These are phyloP conservation scores for Cornus florida DNA, from an alignment of 148 eudicot species.

Conservation along the genomic window DNA sequence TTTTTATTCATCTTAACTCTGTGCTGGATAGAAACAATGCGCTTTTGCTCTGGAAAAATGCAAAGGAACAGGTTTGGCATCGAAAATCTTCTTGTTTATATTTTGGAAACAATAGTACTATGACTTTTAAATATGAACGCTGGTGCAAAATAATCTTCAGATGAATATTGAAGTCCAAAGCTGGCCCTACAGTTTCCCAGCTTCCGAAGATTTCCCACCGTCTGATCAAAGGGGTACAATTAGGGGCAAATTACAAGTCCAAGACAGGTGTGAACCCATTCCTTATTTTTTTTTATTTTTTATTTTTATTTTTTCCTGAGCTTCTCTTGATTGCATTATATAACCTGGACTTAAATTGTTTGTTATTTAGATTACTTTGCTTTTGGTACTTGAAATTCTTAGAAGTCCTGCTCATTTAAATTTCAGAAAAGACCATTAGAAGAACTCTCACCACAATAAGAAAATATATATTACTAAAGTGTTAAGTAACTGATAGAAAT, in stretches of 20 bases:
- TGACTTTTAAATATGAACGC: background rate
- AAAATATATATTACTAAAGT: too few relatives aligned
- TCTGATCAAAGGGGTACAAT: slow-evolving; percentile 51
- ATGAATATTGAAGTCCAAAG: slow-evolving; percentile 41
- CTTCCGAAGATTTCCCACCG: slow-evolving; percentile 51
- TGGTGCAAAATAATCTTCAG: slow-evolving; percentile 26
- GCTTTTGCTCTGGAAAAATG: slow-evolving; percentile 46
- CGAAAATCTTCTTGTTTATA: background rate
- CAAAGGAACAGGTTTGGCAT: slow-evolving; percentile 27
- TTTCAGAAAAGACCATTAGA: too few relatives aligned
- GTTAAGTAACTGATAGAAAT: too few relatives aligned
- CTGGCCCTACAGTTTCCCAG: slow-evolving; percentile 77
- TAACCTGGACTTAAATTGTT: too few relatives aligned
- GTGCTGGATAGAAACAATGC: slow-evolving; percentile 21
- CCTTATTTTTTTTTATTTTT: too few relatives aligned
- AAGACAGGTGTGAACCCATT: slow-evolving; percentile 43
- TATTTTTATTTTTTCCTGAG: too few relatives aligned
- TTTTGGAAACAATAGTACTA: background rate
- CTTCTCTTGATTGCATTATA: background rate
- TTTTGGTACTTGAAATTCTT: too few relatives aligned
- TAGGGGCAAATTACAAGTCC: slow-evolving; percentile 56
- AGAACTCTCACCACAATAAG: too few relatives aligned
- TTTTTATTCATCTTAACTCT: slow-evolving; percentile 65
- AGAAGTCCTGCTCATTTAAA: too few relatives aligned
- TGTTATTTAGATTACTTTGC: too few relatives aligned